Conservation (phyloP, 352 stramenopile genomes). For the Blastocystis sp. region DNA sequence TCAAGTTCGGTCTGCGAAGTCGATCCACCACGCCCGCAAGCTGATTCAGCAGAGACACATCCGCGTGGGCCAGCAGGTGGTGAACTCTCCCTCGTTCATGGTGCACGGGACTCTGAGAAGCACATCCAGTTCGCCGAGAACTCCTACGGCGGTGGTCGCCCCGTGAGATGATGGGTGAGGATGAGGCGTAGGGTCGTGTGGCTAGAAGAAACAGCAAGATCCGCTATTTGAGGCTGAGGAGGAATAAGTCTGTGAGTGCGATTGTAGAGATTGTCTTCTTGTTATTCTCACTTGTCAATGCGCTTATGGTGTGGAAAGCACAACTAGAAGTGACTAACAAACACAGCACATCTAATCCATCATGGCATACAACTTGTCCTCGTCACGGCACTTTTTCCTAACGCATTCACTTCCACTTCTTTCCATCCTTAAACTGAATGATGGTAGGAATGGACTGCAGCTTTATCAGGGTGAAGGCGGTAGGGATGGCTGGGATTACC, state of each 20-base stretch:
- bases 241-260: conserved; percentile 11
- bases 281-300: background rate
- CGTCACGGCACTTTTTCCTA: conserved; percentile 26
- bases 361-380: conserved; percentile 62
- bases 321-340: conserved; percentile 21
- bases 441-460: conserved; percentile 67
- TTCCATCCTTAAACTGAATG: conserved; percentile 66
- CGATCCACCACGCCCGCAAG: conserved; percentile 77
- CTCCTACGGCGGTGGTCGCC: conserved; percentile 82
- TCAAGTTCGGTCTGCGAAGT: conserved; percentile 98
- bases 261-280: conserved; percentile 19
- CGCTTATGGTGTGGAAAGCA: background rate
- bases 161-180: background rate
- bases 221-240: background rate
- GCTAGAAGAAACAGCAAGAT: background rate
- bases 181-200: background rate
- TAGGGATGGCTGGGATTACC: conserved; percentile 66
- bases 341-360: conserved; percentile 48
- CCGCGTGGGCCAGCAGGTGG: conserved; percentile 93
- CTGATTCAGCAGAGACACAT: conserved; percentile 83
- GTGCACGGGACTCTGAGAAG: background rate
- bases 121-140: conserved; percentile 73
- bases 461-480: conserved; percentile 66
- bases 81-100: conserved; percentile 90
- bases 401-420: conserved; percentile 55